Conservation (phyloP, 2,329 filamentous ascomycete genomes). For the Lecanicillium sp. region DNA sequence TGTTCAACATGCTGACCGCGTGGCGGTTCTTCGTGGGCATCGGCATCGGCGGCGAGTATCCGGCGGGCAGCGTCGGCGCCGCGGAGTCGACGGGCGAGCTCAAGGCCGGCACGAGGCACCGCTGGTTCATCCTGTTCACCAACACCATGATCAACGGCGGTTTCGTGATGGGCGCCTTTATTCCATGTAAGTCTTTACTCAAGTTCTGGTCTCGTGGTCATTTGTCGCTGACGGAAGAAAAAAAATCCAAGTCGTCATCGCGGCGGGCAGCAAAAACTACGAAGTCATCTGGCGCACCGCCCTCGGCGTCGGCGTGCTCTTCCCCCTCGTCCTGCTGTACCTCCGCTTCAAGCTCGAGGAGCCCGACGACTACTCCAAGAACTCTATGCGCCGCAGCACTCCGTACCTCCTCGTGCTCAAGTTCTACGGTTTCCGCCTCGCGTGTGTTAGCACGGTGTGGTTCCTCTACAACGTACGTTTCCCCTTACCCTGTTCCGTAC, state of each 20-base stretch:
- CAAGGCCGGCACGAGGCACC: slow-evolving; percentile 72
- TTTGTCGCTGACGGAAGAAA: slow-evolving; percentile 49
- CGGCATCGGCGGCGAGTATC: slow-evolving; percentile 79
- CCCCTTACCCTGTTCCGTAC: too few species aligned
- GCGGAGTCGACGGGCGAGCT: slow-evolving; percentile 82
- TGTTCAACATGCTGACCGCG: slow-evolving; percentile 70
- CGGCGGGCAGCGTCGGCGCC: slow-evolving; percentile 74
- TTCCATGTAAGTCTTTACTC: slow-evolving; percentile 45
- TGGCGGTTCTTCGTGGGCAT: slow-evolving; percentile 79
- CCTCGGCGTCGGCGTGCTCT: slow-evolving; percentile 72
- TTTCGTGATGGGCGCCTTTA: slow-evolving; percentile 74
- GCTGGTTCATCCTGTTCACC: slow-evolving; percentile 88
- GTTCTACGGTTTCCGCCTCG: slow-evolving; percentile 70
- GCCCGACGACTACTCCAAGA: slow-evolving; percentile 67
- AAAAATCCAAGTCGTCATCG: too few species aligned
- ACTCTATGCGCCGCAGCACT: slow-evolving; percentile 59
- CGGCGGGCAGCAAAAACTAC: slow-evolving; percentile 53
- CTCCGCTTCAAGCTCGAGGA: slow-evolving; percentile 69
- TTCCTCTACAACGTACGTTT: slow-evolving; percentile 71
- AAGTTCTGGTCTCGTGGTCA: neutral
- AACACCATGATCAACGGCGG: slow-evolving; percentile 82
- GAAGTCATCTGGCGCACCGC: slow-evolving; percentile 76
- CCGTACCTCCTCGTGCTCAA: slow-evolving; percentile 50
- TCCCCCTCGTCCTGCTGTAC: slow-evolving; percentile 64
- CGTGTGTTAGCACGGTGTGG: slow-evolving; percentile 69